Conservation (phyloP, 768 basidiomycete species). For the Boletus rufocinnamomeus region DNA sequence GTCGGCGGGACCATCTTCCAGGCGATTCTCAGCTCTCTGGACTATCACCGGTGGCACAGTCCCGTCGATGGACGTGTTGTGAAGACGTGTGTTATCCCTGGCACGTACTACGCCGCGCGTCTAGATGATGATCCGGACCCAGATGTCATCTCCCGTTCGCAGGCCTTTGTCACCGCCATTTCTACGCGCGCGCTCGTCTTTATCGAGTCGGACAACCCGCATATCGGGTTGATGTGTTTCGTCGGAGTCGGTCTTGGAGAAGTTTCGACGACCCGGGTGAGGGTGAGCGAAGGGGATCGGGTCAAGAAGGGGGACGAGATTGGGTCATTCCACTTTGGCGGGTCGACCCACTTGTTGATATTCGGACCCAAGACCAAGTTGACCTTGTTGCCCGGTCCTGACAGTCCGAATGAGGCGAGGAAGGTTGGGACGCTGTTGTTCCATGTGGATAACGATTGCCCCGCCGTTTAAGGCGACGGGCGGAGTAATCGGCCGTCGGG, state of each 20-base stretch:
- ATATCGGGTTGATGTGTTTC: not conserved
- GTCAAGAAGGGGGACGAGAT: not conserved
- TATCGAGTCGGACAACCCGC: not conserved
- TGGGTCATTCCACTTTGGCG: not conserved
- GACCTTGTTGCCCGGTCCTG: not conserved
- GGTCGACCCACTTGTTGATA: not conserved
- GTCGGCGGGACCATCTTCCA: conserved; percentile 56
- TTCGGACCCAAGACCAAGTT: not conserved
- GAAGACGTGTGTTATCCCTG: conserved; percentile 45
- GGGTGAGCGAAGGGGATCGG: not conserved
- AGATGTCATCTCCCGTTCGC: not conserved
- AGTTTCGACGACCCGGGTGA: not conserved
- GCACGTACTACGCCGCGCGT: conserved; percentile 50
- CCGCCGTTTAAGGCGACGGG: too few species aligned
- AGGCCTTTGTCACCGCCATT: not conserved
- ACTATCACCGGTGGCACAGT: conserved; percentile 66
- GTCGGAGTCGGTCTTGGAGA: not conserved
- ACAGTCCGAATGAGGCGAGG: not conserved
- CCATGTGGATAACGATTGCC: not conserved
- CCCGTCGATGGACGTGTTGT: conserved; percentile 52
- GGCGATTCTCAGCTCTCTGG: conserved; percentile 54
- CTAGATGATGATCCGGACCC: conserved; percentile 27
- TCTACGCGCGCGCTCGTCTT: not conserved
- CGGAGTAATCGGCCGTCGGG: too few species aligned
- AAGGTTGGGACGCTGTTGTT: not conserved